Conservation (phyloP, 805 yeast genomes). For the Brettanomyces sp. region DNA sequence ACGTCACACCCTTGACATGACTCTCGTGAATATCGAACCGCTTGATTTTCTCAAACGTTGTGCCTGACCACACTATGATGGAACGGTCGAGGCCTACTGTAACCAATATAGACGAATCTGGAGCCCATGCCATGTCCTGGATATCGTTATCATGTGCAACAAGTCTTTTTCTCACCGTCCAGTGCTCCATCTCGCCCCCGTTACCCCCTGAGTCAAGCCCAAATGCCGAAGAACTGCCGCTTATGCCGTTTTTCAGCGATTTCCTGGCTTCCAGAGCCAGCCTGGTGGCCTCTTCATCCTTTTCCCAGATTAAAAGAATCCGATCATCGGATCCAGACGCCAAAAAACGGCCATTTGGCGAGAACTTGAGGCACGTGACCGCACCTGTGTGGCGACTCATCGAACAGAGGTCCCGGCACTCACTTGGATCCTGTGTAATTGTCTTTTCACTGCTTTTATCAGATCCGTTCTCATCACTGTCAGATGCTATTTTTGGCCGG, state of each 20-base stretch:
- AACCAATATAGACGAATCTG: conserved; percentile 82
- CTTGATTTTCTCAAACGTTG: conserved; percentile 81
- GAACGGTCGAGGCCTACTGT: conserved; percentile 93
- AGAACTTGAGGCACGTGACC: conserved; percentile 85
- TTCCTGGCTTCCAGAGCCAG: conserved; percentile 22
- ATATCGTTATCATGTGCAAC: conserved; percentile 98
- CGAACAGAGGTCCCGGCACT: conserved; percentile 64
- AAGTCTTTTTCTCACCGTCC: conserved; percentile 87
- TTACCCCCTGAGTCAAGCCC: conserved; percentile 29
- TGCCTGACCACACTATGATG: conserved; percentile 88
- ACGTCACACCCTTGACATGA: conserved; percentile 91
- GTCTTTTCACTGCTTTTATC: not conserved
- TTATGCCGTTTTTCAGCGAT: not conserved
- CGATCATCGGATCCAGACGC: conserved; percentile 96
- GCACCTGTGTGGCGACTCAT: conserved; percentile 97
- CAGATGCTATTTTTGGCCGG: not conserved
- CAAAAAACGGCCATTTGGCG: conserved; percentile 83
- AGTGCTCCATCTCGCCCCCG: conserved; percentile 72
- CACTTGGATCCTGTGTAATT: conserved; percentile 18
- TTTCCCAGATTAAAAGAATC: conserved; percentile 86
- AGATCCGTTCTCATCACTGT: conserved; percentile 3
- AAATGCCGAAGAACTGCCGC: not conserved
- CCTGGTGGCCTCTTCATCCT: conserved; percentile 63
- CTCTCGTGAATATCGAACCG: conserved; percentile 89
- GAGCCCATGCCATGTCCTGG: conserved; percentile 97